Conservation (phyloP, 2,329 filamentous ascomycete genomes). For the Neofusicoccum kwambonambiense region DNA sequence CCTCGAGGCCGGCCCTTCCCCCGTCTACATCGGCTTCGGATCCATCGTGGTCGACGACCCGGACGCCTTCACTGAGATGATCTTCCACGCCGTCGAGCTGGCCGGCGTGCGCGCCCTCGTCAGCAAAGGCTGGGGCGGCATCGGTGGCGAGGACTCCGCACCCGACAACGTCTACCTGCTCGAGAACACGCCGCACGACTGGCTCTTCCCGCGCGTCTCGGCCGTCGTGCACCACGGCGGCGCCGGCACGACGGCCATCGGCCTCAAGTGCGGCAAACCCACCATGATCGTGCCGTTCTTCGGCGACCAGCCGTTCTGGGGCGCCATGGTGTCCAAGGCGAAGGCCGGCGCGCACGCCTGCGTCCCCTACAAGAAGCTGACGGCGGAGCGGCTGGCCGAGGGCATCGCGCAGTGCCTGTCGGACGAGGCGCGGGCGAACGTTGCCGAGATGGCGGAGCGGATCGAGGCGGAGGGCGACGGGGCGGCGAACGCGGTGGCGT, state of each 20-base stretch:
- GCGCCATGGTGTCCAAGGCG: slow-evolving; percentile 63
- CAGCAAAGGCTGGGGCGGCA: slow-evolving; percentile 72
- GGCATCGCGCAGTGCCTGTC: slow-evolving; percentile 68
- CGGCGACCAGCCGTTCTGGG: slow-evolving; percentile 79
- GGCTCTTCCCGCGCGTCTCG: slow-evolving; percentile 56
- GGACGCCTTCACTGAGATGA: slow-evolving; percentile 65
- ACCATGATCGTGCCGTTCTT: slow-evolving; percentile 80
- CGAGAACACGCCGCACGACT: slow-evolving; percentile 73
- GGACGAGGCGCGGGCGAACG: slow-evolving; percentile 58
- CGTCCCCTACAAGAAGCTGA: slow-evolving; percentile 67
- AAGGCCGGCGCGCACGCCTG: slow-evolving; percentile 62
- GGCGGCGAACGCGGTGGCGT: slow-evolving; percentile 65
- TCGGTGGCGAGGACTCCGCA: slow-evolving; percentile 55
- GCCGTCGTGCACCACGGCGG: slow-evolving; percentile 46
- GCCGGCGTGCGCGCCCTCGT: slow-evolving; percentile 70
- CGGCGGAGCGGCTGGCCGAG: slow-evolving; percentile 63
- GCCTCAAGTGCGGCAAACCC: slow-evolving; percentile 67
- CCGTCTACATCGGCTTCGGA: slow-evolving; percentile 75
- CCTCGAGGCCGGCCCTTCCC: slow-evolving; percentile 46
- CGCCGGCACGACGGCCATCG: slow-evolving; percentile 73
- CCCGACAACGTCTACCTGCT: slow-evolving; percentile 67
- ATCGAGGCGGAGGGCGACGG: slow-evolving; percentile 66
- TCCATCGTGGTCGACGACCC: slow-evolving; percentile 74
- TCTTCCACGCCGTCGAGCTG: slow-evolving; percentile 65
- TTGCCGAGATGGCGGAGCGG: slow-evolving; percentile 57